Percentiles rank a stretch among this genome's conserved stretches.
phyloP scores from a whole-genome alignment of 1,284 basidiomycete genomes.

The Pseudozyma tsukubaensis region DNA sequence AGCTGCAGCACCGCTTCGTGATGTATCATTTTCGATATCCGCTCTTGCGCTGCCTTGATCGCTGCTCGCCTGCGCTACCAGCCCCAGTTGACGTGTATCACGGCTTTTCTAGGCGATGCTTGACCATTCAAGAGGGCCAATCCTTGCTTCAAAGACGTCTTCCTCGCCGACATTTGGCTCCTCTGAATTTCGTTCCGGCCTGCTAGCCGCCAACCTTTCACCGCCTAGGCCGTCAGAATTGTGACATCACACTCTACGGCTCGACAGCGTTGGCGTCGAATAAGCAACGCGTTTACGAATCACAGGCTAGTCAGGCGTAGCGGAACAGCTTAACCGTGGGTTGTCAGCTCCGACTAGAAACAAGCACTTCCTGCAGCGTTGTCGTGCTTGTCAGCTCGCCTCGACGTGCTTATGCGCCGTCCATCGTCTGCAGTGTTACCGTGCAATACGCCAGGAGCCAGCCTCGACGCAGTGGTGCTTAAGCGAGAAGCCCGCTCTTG shows the following conservation, averaged over 20 bases:
- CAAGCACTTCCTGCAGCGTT: conserved; percentile 7
- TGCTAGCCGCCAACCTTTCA: too few relatives aligned
- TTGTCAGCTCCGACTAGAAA: neutral
- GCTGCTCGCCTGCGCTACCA: neutral
- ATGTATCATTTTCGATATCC: conserved; percentile 7
- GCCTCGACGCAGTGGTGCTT: conserved; percentile 10
- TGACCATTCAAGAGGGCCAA: too few relatives aligned
- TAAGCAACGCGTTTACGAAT: neutral
- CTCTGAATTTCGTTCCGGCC: too few relatives aligned
- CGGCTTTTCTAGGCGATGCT: neutral
- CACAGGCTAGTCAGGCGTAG: neutral
- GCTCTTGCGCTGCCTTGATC: neutral
- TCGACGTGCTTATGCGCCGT: conserved; percentile 2
- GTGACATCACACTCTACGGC: neutral
- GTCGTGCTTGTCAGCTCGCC: neutral
- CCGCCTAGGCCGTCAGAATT: too few relatives aligned
- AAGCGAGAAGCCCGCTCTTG: conserved; percentile 10
- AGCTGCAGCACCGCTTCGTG: conserved; percentile 15
- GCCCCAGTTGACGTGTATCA: neutral
- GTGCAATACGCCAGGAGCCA: conserved; percentile 12
- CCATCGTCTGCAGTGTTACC: conserved; percentile 7
- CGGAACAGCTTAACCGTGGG: neutral
- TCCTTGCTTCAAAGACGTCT: too few relatives aligned
- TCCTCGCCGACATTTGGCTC: too few relatives aligned
- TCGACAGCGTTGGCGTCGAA: neutral